Evolutionary conservation across 2,329 filamentous ascomycete species (phyloP).

Genomic region (Teratosphaeria pseudoeucalypti): DNA sequence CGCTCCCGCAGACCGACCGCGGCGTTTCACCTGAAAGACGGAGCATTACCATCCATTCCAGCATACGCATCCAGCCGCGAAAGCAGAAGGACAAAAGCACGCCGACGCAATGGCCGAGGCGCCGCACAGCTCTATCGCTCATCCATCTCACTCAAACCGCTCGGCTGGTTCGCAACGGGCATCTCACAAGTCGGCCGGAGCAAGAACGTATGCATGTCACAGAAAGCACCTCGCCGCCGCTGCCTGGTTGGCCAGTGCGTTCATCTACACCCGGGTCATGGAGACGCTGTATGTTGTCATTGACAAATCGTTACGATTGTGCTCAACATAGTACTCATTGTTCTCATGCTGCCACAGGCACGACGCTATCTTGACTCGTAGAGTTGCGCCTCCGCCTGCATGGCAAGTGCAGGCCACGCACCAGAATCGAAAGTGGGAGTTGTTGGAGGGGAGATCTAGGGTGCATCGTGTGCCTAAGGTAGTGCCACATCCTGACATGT

Average conservation of each 20-base stretch:
- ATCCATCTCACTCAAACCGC: neutral
- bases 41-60: neutral
- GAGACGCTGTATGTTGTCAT: neutral
- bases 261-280: neutral
- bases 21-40: neutral
- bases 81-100: neutral
- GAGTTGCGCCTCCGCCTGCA: too few relatives aligned
- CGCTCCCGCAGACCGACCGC: neutral
- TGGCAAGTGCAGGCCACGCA: too few relatives aligned
- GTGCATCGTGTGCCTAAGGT: too few relatives aligned
- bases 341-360: neutral
- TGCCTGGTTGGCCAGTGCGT: neutral
- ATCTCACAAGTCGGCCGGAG: too few relatives aligned
- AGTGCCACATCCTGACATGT: too few relatives aligned
- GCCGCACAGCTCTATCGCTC: neutral
- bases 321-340: neutral
- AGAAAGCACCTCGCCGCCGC: neutral
- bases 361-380: too few relatives aligned
- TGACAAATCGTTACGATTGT: neutral
- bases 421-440: too few relatives aligned
- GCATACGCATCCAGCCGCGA: neutral
- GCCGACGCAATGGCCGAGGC: neutral
- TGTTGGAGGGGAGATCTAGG: too few relatives aligned
- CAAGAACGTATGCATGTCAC: neutral
- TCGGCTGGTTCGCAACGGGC: neutral